Conservation (phyloP, 176 grass and related monocot genomes). For the Hsuehochloa calcarea region DNA sequence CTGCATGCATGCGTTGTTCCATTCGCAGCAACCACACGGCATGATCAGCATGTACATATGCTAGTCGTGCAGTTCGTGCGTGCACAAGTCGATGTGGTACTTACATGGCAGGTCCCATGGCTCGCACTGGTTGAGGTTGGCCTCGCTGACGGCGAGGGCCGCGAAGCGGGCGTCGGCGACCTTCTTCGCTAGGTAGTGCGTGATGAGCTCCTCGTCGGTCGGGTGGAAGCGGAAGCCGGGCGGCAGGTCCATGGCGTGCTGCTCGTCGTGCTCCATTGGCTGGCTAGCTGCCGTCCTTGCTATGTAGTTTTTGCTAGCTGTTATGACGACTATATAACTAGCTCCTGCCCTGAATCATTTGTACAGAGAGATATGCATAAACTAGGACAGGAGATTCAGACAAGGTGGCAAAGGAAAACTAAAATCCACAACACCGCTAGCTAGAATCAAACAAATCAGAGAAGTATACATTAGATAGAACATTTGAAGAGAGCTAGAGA, state of each 20-base stretch:
- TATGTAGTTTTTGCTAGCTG: neutral
- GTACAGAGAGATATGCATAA: slow-evolving; percentile 6
- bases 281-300: neutral
- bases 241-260: slow-evolving; percentile 56
- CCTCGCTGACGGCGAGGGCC: slow-evolving; percentile 51
- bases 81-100: neutral
- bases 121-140: slow-evolving; percentile 75
- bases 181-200: slow-evolving; percentile 74
- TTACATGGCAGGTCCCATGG: slow-evolving; percentile 81
- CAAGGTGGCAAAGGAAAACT: neutral
- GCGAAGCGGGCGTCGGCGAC: slow-evolving; percentile 51
- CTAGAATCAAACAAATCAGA: neutral
- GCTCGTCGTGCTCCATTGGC: slow-evolving; percentile 36
- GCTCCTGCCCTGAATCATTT: slow-evolving; percentile 28
- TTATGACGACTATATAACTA: neutral
- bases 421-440: neutral
- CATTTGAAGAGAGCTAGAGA: neutral
- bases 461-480: neutral
- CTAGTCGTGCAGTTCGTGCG: neutral
- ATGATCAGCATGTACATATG: neutral
- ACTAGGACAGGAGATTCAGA: neutral
- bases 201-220: slow-evolving; percentile 82
- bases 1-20: slow-evolving; percentile 15
- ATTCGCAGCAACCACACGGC: neutral
- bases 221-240: slow-evolving; percentile 81